Evolutionary conservation across 2,329 filamentous ascomycete species (phyloP), one percentile per base, ranked within the genome.

Genomic region (Fusarium brachygibbosum): DNA sequence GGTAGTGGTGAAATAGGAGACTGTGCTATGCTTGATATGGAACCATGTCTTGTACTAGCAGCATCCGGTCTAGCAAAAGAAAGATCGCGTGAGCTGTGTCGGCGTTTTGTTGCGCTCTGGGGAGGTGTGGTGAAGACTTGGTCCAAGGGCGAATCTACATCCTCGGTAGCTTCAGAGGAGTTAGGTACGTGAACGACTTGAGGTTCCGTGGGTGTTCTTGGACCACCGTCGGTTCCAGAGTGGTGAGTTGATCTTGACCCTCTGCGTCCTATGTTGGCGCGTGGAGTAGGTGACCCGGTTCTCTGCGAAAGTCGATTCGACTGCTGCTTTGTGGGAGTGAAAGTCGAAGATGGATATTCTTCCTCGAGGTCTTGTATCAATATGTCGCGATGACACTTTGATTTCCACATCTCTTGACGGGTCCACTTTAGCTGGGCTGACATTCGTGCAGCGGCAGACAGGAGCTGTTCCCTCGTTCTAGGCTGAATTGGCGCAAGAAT

Each of bases 341-440:
- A 64, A 16, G 61, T 68, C 11, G 51, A 29, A 23, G 60, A 69
- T 34, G 76, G 74, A 31, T 69, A 65, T 44, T 97, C 94, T 71
- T 97, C 93, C 56, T 95, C 91, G 11, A 98, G 82, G 76, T 99
- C 96, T 79, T 94, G 86, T 7, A 89, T 84, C 21, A 99, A 82
- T 63, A 98, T 94, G 74, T 98, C 95, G 41, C 91, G 90, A 78
- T 99, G 94, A 70, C 94, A 98, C 75, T 89, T 95, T 74, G 95
- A 87, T 55, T 90, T 92, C 93, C 94, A 98, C 21, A 98, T 96
- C 70, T 97, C 93, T 77, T 97, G 91, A 64, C 95, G 87, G n/a
- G 91, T 90, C 95, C 95, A 98, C 77, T 96, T 97, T 63, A 99
- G 82, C 77, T 95, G 94, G 5, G 93, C 93, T 58, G 94, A 90